These are phyloP conservation scores for Chloris gayana DNA, from an alignment of 176 grass and related monocot genomes.

Conservation along the genomic window DNA sequence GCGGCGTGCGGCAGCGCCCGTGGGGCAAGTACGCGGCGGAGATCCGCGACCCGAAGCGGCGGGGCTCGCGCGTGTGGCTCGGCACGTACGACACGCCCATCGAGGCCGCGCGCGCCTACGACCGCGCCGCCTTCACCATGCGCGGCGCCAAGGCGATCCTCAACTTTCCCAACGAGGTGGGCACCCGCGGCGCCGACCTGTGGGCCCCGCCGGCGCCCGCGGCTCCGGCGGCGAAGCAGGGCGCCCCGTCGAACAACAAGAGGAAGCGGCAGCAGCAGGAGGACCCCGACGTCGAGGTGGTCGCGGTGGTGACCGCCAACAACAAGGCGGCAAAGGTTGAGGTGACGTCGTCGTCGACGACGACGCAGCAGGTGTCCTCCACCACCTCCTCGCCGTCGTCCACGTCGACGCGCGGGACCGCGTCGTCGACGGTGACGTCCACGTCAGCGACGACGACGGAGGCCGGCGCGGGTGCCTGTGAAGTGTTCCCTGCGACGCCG, in stretches of 20 bases:
- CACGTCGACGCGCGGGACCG: conserved; percentile 27
- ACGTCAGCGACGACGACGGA: conserved; percentile 17
- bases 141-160: conserved; percentile 77
- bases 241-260: conserved; percentile 29
- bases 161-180: conserved; percentile 87
- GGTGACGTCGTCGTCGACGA: background rate
- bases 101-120: conserved; percentile 77
- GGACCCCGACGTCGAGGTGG: conserved; percentile 22
- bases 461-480: background rate
- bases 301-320: conserved; percentile 36
- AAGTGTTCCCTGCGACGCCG: conserved; percentile 29
- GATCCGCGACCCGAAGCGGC: conserved; percentile 81
- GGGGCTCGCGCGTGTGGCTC: conserved; percentile 81
- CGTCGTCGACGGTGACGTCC: too few species aligned
- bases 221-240: background rate
- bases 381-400: conserved; percentile 14
- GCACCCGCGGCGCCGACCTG: conserved; percentile 36
- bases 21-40: conserved; percentile 93
- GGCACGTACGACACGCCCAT: conserved; percentile 68
- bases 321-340: conserved; percentile 36
- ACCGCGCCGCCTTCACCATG: conserved; percentile 71
- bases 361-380: background rate
- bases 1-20: conserved; percentile 63
- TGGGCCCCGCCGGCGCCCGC: background rate
- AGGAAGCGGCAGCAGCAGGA: conserved; percentile 32